Conservation (phyloP, 495 filamentous ascomycete species). For the Xylaria palmicola region DNA sequence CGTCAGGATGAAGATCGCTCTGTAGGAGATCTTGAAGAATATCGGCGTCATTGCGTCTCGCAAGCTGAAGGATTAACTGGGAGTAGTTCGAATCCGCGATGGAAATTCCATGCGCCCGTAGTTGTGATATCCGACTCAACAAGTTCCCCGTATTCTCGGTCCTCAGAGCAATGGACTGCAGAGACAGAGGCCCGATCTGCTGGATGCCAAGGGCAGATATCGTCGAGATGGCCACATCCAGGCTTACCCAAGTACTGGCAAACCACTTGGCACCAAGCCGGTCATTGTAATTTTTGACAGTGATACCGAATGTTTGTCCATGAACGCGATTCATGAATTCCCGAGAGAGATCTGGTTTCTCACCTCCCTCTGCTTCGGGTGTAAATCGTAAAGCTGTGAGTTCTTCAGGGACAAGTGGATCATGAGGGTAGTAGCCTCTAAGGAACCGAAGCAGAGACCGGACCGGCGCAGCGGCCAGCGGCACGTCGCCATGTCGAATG, state of each 20-base stretch:
- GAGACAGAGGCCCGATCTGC: conserved; percentile 66
- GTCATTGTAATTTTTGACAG: conserved; percentile 56
- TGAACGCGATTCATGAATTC: conserved; percentile 45
- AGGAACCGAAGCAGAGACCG: conserved; percentile 38
- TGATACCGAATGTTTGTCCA: conserved; percentile 45
- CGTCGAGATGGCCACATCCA: conserved; percentile 63
- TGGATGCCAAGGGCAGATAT: conserved; percentile 64
- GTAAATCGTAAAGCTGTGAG: conserved; percentile 11
- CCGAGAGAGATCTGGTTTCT: conserved; percentile 25
- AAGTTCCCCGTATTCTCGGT: conserved; percentile 55
- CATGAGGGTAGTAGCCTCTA: conserved; percentile 30
- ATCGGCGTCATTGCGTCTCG: conserved; percentile 51
- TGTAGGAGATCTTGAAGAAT: conserved; percentile 59
- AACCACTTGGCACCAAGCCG: conserved; percentile 68
- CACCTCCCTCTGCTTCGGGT: conserved; percentile 13
- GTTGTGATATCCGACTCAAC: conserved; percentile 51
- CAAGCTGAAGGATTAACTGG: conserved; percentile 57
- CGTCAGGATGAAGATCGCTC: conserved; percentile 75
- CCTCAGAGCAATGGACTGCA: conserved; percentile 68
- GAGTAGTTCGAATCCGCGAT: conserved; percentile 59
- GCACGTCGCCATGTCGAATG: conserved; percentile 32
- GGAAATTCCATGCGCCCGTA: conserved; percentile 59
- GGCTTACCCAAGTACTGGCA: conserved; percentile 63
- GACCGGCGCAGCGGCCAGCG: conserved; percentile 21
- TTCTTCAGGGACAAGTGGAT: conserved; percentile 18